Conservation (phyloP, 495 filamentous ascomycete species). For the Chaetomium tenue region DNA sequence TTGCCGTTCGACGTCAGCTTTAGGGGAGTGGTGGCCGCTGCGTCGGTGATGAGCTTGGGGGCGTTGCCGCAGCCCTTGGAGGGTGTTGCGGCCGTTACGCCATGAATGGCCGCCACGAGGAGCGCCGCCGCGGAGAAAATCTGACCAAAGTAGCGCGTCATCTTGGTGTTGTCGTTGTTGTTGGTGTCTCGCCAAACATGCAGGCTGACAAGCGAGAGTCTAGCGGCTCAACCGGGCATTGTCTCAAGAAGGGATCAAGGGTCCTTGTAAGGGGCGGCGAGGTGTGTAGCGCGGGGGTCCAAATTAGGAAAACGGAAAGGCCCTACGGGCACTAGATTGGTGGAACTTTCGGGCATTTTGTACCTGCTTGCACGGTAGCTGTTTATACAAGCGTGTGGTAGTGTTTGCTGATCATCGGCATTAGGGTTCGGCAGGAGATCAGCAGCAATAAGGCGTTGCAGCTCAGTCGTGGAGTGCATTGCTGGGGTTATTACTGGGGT, state of each 20-base stretch:
- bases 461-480: background rate
- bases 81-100: background rate
- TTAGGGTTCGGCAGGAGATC: background rate
- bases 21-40: conserved; percentile 7
- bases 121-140: background rate
- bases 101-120: background rate
- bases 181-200: background rate
- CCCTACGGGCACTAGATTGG: background rate
- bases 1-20: conserved; percentile 32
- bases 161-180: background rate
- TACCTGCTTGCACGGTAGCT: background rate
- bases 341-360: background rate
- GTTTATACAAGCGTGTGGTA: background rate
- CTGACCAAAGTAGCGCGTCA: background rate
- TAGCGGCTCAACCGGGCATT: background rate
- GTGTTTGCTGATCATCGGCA: background rate
- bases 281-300: background rate
- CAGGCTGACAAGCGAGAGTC: background rate
- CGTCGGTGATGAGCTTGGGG: conserved; percentile 15
- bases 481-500: background rate
- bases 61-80: conserved; percentile 24
- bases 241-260: background rate
- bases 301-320: background rate
- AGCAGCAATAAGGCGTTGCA: background rate
- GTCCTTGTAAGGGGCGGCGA: background rate